phyloP scores from a whole-genome alignment of 2,329 filamentous ascomycete genomes.

The Aspergillus quadricinctus region DNA sequence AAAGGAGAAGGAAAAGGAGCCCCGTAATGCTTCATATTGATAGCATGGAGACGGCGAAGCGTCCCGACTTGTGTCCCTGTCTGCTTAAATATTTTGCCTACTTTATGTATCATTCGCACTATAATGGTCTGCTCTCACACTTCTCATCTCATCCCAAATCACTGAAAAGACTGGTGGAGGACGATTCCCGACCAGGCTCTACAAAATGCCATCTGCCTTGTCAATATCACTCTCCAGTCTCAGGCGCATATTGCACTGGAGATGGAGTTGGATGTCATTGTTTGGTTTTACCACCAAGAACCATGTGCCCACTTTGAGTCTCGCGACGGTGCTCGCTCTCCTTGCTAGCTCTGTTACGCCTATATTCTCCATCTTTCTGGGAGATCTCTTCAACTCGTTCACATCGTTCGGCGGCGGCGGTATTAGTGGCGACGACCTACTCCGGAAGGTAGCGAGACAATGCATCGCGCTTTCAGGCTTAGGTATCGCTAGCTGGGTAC shows the following conservation, averaged over 20 bases:
- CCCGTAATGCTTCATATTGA: slow-evolving; percentile 13
- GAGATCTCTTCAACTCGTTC: slow-evolving; percentile 69
- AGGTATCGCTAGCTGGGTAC: slow-evolving; percentile 61
- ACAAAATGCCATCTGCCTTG: slow-evolving; percentile 1
- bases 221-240: neutral
- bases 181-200: neutral
- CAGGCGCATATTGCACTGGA: slow-evolving; percentile 1
- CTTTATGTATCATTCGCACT: neutral
- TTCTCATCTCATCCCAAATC: neutral
- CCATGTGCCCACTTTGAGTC: slow-evolving; percentile 53
- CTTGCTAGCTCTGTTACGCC: slow-evolving; percentile 61
- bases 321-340: slow-evolving; percentile 55
- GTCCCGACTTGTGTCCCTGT: neutral
- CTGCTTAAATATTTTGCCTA: neutral
- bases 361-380: slow-evolving; percentile 64
- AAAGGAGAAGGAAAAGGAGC: neutral
- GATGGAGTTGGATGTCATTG: slow-evolving; percentile 50
- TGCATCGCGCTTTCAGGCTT: slow-evolving; percentile 61
- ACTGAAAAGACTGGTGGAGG: neutral
- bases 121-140: neutral
- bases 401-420: slow-evolving; percentile 59
- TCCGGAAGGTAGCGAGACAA: slow-evolving; percentile 55
- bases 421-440: slow-evolving; percentile 48
- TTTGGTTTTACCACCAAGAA: slow-evolving; percentile 67
- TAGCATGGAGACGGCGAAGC: neutral